These are phyloP conservation scores for Cyclanthera cordifolia DNA, from an alignment of 306 rosid species.

Conservation along the genomic window DNA sequence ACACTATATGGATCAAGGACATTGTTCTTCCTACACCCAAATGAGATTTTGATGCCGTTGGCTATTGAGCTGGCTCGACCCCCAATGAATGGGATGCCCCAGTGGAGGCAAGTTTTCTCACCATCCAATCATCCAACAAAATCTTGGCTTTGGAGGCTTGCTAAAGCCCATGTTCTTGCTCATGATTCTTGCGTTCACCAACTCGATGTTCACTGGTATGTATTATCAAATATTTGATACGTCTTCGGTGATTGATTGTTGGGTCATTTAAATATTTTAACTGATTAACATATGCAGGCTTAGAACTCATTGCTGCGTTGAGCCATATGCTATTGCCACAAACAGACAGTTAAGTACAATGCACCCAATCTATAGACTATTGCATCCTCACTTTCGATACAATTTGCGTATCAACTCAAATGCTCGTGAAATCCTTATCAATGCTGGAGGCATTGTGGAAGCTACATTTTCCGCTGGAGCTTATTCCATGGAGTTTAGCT, in stretches of 20 bases:
- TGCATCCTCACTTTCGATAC: slow-evolving; percentile 81
- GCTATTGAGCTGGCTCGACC: slow-evolving; percentile 73
- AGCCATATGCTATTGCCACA: slow-evolving; percentile 68
- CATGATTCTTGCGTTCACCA: slow-evolving; percentile 74
- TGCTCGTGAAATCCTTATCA: slow-evolving; percentile 51
- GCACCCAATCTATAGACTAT: slow-evolving; percentile 67
- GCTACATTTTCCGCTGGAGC: slow-evolving; percentile 29
- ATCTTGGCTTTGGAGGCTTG: slow-evolving; percentile 82
- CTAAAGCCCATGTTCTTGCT: slow-evolving; percentile 72
- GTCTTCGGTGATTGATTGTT: no score
- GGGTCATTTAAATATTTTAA: neutral
- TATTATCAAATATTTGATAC: neutral
- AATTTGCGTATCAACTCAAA: slow-evolving; percentile 71
- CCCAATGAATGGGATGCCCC: slow-evolving; percentile 41
- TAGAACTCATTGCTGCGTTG: slow-evolving; percentile 64
- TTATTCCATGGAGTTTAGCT: slow-evolving; percentile 36
- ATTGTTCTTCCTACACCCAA: slow-evolving; percentile 40
- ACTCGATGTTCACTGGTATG: slow-evolving; percentile 65
- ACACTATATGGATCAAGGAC: slow-evolving; percentile 75
- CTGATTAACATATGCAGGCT: slow-evolving; percentile 28
- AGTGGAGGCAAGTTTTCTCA: slow-evolving; percentile 45
- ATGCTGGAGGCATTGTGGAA: slow-evolving; percentile 52
- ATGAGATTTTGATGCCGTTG: slow-evolving; percentile 40
- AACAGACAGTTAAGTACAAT: slow-evolving; percentile 62
- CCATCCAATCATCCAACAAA: slow-evolving; percentile 51